A percentile compares a stretch with the other conserved stretches of the same genome.
Conservation (phyloP, 768 basidiomycete genomes). For the Pisolithus sp. region DNA sequence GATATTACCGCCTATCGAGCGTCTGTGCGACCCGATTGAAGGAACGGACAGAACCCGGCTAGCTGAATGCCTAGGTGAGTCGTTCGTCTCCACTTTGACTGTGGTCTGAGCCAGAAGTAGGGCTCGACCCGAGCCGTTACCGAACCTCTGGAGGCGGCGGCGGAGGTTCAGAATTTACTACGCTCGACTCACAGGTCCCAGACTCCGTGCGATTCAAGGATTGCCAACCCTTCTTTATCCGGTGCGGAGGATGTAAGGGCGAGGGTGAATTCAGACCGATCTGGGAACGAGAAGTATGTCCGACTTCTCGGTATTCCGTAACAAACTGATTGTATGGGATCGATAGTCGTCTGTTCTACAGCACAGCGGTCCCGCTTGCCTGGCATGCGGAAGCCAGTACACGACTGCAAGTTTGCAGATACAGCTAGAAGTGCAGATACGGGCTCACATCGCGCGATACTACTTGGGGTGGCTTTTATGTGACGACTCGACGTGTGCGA, state of each 20-base stretch:
- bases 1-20: constrained; percentile 89
- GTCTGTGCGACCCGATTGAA: constrained; percentile 93
- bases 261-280: constrained; percentile 53
- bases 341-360: constrained; percentile 61
- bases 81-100: neutral
- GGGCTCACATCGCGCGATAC: constrained; percentile 68
- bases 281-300: constrained; percentile 49
- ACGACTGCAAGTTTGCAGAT: constrained; percentile 59
- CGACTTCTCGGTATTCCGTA: neutral
- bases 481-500: constrained; percentile 76
- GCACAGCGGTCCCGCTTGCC: constrained; percentile 63
- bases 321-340: neutral
- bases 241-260: constrained; percentile 70
- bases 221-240: constrained; percentile 60
- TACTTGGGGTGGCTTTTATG: constrained; percentile 90
- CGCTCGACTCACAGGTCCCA: constrained; percentile 84
- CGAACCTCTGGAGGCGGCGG: constrained; percentile 38
- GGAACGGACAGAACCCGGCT: constrained; percentile 88
- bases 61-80: constrained; percentile 89
- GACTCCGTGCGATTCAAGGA: constrained; percentile 86
- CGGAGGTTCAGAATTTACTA: constrained; percentile 58
- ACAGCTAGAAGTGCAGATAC: constrained; percentile 85
- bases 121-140: constrained; percentile 57
- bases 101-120: constrained; percentile 25
- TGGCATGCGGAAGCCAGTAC: constrained; percentile 52